These are phyloP conservation scores for Diversispora epigaea DNA, from an alignment of 192 early-diverging fungal species.

Conservation along the genomic window DNA sequence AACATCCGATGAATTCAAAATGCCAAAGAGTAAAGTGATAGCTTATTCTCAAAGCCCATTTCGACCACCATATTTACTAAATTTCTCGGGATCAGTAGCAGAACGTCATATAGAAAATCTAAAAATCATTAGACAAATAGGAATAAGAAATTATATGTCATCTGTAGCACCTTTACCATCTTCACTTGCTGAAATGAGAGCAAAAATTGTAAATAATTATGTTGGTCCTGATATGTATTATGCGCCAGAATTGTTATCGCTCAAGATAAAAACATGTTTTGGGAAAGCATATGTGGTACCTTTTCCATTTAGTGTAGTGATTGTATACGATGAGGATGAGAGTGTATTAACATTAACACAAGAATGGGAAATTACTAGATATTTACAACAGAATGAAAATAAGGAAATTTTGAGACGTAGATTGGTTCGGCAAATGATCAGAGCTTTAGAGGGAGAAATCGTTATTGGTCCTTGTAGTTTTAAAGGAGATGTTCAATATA, in stretches of 20 bases:
- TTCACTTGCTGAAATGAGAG: conserved; percentile 34
- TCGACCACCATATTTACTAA: conserved; percentile 66
- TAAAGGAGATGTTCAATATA: conserved; percentile 1
- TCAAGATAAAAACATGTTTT: conserved; percentile 58
- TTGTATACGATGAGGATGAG: conserved; percentile 65
- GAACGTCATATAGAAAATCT: conserved; percentile 70
- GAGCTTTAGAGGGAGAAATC: conserved; percentile 59
- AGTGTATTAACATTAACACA: conserved; percentile 49
- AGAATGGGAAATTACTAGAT: conserved; percentile 52
- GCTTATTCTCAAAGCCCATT: conserved; percentile 50
- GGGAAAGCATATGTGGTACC: conserved; percentile 62
- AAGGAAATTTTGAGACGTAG: conserved; percentile 47
- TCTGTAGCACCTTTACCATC: conserved; percentile 43
- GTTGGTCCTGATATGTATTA: conserved; percentile 71
- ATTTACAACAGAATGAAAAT: conserved; percentile 55
- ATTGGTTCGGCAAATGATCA: conserved; percentile 51
- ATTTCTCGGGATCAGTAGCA: conserved; percentile 62
- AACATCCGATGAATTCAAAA: conserved; percentile 56
- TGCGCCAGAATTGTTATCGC: conserved; percentile 47
- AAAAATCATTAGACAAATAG: conserved; percentile 57
- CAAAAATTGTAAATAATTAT: conserved; percentile 46
- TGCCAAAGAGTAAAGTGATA: conserved; percentile 51
- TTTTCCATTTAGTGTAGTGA: conserved; percentile 66
- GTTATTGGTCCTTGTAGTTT: conserved; percentile 52
- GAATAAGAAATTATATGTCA: conserved; percentile 48